Evolutionary conservation across 176 grass and related monocot genomes (phyloP).

Genomic region (Triticum dicoccoides): DNA sequence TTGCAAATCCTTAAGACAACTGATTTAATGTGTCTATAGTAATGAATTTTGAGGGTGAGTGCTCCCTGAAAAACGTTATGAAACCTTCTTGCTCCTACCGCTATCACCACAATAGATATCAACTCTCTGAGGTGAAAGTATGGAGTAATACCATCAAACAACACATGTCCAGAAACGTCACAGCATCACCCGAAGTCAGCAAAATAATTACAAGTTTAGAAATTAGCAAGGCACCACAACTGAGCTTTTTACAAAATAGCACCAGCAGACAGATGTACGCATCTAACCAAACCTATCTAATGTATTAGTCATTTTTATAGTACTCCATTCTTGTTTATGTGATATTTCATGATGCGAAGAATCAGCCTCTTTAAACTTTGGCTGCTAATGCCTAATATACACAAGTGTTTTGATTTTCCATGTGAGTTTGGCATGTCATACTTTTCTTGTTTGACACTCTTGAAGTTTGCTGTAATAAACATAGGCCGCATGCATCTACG

Average conservation of each 20-base stretch:
- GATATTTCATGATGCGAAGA: neutral
- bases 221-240: neutral
- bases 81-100: neutral
- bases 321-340: neutral
- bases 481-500: too few relatives aligned
- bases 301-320: neutral
- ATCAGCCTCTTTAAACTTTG: neutral
- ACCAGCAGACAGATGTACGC: neutral
- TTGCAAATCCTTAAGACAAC: neutral
- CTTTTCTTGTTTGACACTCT: too few relatives aligned
- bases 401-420: neutral
- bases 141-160: neutral
- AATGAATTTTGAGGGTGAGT: neutral
- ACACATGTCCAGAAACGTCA: neutral
- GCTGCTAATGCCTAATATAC: neutral
- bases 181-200: neutral
- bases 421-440: neutral
- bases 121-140: neutral
- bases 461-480: too few relatives aligned
- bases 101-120: neutral
- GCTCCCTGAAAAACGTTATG: neutral
- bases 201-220: too few relatives aligned
- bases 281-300: neutral
- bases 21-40: neutral
- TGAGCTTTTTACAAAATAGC: conserved; percentile 10